Conservation (phyloP, 805 yeast genomes). For the Lachancea meyersii region DNA sequence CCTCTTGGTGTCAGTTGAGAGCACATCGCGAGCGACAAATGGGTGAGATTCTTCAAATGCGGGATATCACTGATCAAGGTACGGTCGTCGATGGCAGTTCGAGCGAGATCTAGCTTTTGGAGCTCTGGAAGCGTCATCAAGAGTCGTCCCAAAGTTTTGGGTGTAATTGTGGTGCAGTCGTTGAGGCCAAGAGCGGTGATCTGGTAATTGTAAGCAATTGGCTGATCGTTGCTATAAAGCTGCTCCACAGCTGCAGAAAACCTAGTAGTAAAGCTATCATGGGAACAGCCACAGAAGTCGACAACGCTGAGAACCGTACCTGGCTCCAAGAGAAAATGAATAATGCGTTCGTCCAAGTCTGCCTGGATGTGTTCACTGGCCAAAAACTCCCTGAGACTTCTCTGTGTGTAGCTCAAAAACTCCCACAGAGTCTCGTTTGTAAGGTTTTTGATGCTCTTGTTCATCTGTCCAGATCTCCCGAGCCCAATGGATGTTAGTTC, state of each 20-base stretch:
- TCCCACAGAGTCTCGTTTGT: constrained; percentile 64
- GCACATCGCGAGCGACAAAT: constrained; percentile 61
- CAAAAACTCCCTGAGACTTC: constrained; percentile 68
- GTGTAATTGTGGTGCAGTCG: constrained; percentile 75
- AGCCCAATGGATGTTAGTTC: constrained; percentile 85
- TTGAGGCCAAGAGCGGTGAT: constrained; percentile 59
- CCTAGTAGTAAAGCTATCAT: constrained; percentile 52
- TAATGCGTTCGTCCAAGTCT: constrained; percentile 55
- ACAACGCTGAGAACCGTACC: constrained; percentile 50
- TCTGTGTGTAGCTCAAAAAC: constrained; percentile 52
- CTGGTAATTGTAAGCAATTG: constrained; percentile 30
- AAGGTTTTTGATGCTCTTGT: constrained; percentile 84
- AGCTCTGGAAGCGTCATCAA: constrained; percentile 53
- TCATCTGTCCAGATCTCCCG: constrained; percentile 86
- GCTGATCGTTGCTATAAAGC: constrained; percentile 21
- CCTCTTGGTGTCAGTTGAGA: constrained; percentile 67
- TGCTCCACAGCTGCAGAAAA: constrained; percentile 38
- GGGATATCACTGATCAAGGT: constrained; percentile 50
- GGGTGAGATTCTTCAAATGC: constrained; percentile 56
- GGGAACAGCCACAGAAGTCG: constrained; percentile 87
- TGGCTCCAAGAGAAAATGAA: constrained; percentile 25
- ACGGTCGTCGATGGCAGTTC: constrained; percentile 68
- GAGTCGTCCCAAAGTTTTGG: constrained; percentile 40
- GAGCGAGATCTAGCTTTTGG: constrained; percentile 70
- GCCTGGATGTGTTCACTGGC: constrained; percentile 82